Base-by-base conservation (phyloP, 805 yeast species). In the Debaryomyces maramus region DNA sequence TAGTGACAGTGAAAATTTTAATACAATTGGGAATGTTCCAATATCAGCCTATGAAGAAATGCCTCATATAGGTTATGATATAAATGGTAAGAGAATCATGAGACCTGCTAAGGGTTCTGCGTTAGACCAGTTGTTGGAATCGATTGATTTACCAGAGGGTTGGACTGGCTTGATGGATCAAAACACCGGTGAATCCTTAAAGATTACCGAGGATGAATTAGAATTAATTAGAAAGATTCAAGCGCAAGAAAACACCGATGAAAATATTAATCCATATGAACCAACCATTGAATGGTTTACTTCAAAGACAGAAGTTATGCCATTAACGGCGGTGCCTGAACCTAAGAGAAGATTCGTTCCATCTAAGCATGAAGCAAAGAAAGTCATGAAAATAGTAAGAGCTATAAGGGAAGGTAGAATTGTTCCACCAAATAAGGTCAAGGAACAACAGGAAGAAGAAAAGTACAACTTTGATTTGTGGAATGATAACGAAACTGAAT, bases 51-150 rank as follows among this genome's bases (percentile, higher is more conserved):
- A 93, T 60, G 99, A 93, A 40, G 96, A 90, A 63, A 85, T 85
- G 82, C 99, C 99, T 1, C 99, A 93, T 60, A 81, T 93, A 44
- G 98, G 99, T 42, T 93, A 93, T 63, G 91, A 88, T 61, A 90
- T 93, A 55, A 93, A 93, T 60, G 99, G 99, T 56, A 91, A 90
- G 61, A 80, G 99, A 58, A 90, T 93, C 58, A 91, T 93, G 98
- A 81, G 99, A 63, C 99, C 99, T 9, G 99, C 98, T 7, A 85
- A 88, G 55, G 96, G 97, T 10, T 81, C 95, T 42, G 99, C 98
- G 1, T 75, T 93, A 49, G 98, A 93, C 56, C 85, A 84, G 55
- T 75, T 93, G 46, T 70, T 93, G 48, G 99, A 91, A 56, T 73
- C 82, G 21, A 93, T 93, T 45, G 99, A 93, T 46, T 72, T 93